These are phyloP conservation scores for Chrysophaeum taylorii DNA, from an alignment of 352 stramenopile genomes.

Conservation along the genomic window DNA sequence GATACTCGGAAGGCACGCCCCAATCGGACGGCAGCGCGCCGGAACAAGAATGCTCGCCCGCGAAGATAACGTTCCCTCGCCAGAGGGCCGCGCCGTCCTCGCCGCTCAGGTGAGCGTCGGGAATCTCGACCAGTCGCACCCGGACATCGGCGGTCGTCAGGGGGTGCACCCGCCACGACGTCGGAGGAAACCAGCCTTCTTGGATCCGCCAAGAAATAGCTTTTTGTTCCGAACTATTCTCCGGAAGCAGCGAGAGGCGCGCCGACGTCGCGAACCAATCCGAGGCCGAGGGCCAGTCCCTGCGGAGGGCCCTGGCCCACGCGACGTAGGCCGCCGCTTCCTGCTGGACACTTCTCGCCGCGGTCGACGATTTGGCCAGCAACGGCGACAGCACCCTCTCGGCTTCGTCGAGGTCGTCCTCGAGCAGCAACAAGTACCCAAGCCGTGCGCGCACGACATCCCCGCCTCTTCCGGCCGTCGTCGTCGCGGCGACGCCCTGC, in stretches of 20 bases:
- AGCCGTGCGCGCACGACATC: not conserved
- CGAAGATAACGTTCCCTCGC: not conserved
- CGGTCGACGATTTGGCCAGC: not conserved
- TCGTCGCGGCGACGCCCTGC: not conserved
- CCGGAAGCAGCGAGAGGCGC: not conserved
- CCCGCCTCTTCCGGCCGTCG: not conserved
- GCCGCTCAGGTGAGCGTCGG: not conserved
- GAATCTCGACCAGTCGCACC: not conserved
- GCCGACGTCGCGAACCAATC: not conserved
- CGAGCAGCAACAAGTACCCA: not conserved
- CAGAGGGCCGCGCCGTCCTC: not conserved
- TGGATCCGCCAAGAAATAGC: slow-evolving; percentile 1
- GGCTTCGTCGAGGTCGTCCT: not conserved
- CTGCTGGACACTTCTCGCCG: not conserved
- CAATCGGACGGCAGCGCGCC: not conserved
- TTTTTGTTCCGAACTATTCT: too few relatives aligned
- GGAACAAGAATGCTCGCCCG: not conserved
- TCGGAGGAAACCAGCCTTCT: not conserved
- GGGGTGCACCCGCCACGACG: not conserved
- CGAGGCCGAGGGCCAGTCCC: not conserved
- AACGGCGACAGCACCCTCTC: not conserved
- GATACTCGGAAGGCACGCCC: not conserved
- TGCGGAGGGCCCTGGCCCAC: not conserved
- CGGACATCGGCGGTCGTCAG: not conserved
- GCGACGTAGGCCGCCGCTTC: not conserved